A percentile compares a stretch with the other conserved stretches of the same genome.
Evolutionary conservation across 768 basidiomycete species (phyloP).

Genomic region (Termitomyces bulborhizus): DNA sequence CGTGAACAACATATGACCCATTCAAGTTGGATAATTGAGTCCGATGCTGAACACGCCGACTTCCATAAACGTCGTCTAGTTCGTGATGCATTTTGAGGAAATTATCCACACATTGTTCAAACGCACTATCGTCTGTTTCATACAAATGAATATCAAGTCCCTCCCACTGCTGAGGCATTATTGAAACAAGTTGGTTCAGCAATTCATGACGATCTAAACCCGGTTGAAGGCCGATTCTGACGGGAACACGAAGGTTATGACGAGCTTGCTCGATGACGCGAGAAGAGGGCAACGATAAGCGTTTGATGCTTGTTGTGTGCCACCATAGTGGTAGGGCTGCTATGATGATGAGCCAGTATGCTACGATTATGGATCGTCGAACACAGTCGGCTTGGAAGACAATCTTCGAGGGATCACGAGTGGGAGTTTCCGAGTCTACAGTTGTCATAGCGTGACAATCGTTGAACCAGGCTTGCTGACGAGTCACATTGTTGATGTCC

Average conservation of each 20-base stretch:
- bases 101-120: not conserved
- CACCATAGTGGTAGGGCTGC: constrained; percentile 90
- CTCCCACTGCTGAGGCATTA: constrained; percentile 31
- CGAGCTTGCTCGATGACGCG: constrained; percentile 50
- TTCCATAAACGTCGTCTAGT: not conserved
- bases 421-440: constrained; percentile 16
- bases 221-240: constrained; percentile 34
- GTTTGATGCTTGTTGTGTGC: constrained; percentile 85
- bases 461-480: constrained; percentile 1
- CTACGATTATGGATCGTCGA: constrained; percentile 56
- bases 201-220: constrained; percentile 12
- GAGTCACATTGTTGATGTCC: constrained; percentile 11
- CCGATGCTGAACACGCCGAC: constrained; percentile 1
- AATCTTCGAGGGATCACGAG: constrained; percentile 40
- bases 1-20: constrained; percentile 18
- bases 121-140: constrained; percentile 10
- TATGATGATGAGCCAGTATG: constrained; percentile 77
- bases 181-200: constrained; percentile 19
- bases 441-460: constrained; percentile 6
- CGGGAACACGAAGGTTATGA: constrained; percentile 39
- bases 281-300: constrained; percentile 62
- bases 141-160: constrained; percentile 33
- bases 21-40: not conserved
- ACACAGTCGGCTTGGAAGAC: constrained; percentile 44
- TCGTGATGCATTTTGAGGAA: not conserved